A percentile compares a stretch with the other conserved stretches of the same genome.
These are phyloP conservation scores for Candida germanica DNA, from an alignment of 805 yeast species.

Conservation along the genomic window DNA sequence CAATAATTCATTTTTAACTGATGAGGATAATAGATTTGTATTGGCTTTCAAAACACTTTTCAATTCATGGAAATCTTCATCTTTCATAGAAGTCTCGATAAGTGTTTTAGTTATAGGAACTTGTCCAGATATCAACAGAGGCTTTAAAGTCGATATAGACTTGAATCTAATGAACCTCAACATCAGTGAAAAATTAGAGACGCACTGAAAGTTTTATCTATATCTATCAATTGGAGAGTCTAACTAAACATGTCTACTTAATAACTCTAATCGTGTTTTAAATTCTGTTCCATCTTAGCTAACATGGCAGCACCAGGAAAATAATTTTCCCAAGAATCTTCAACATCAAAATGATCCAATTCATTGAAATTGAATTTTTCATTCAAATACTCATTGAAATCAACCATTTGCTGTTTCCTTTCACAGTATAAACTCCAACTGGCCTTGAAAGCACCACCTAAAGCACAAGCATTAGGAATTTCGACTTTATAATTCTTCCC, in stretches of 20 bases:
- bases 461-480: conserved; percentile 85
- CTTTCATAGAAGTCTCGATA: conserved; percentile 10
- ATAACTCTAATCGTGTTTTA: conserved; percentile 14
- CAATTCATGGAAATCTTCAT: conserved; percentile 12
- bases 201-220: neutral
- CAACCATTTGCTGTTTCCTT: conserved; percentile 30
- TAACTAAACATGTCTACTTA: no score
- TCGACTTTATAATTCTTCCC: conserved; percentile 69
- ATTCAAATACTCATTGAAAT: conserved; percentile 41
- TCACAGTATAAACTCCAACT: conserved; percentile 58
- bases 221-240: neutral
- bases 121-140: conserved; percentile 6
- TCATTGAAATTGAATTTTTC: conserved; percentile 48
- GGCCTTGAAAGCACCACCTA: conserved; percentile 88
- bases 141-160: conserved; percentile 9
- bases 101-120: conserved; percentile 7
- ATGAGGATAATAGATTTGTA: conserved; percentile 8
- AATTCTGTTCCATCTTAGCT: conserved; percentile 41
- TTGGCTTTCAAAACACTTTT: conserved; percentile 11
- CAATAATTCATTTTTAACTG: conserved; percentile 15
- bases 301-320: conserved; percentile 52
- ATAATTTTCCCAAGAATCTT: conserved; percentile 47
- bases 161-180: conserved; percentile 10
- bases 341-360: conserved; percentile 39
- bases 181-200: conserved; percentile 5